phyloP scores from a whole-genome alignment of 2,329 filamentous ascomycete species.

The Fusarium sp. region DNA sequence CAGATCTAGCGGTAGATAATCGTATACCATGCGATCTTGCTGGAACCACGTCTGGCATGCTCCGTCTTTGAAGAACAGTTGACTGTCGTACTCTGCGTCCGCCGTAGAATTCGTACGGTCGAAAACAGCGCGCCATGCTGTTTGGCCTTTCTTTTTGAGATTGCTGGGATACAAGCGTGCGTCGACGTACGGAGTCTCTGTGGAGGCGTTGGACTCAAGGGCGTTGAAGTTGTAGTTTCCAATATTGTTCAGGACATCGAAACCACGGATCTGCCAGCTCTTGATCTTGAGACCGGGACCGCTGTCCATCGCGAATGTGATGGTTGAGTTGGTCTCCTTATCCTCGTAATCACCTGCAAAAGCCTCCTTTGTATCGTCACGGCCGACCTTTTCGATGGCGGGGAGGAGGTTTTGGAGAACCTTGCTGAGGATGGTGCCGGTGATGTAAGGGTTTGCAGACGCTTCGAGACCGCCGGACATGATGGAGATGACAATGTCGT shows the following conservation, averaged over 20 bases:
- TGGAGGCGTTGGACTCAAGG: slow-evolving; percentile 11
- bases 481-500: slow-evolving; percentile 54
- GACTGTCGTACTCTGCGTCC: slow-evolving; percentile 30
- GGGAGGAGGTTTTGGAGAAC: slow-evolving; percentile 50
- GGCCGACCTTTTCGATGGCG: slow-evolving; percentile 54
- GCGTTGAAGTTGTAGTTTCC: slow-evolving; percentile 38
- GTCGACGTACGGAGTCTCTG: slow-evolving; percentile 22
- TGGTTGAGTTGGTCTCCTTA: slow-evolving; percentile 49
- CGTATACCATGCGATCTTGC: slow-evolving; percentile 47
- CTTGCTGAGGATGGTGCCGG: slow-evolving; percentile 39
- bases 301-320: slow-evolving; percentile 50
- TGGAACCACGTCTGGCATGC: slow-evolving; percentile 46
- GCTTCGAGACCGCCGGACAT: slow-evolving; percentile 49
- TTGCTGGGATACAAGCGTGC: slow-evolving; percentile 46
- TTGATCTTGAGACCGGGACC: slow-evolving; percentile 52
- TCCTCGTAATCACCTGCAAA: slow-evolving; percentile 53
- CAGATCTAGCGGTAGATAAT: slow-evolving; percentile 45
- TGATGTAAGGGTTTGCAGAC: slow-evolving; percentile 17
- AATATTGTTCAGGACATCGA: slow-evolving; percentile 52
- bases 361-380: slow-evolving; percentile 44
- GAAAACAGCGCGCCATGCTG: slow-evolving; percentile 48
- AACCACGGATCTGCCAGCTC: slow-evolving; percentile 52
- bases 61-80: slow-evolving; percentile 42
- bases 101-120: slow-evolving; percentile 31
- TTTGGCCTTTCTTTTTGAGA: slow-evolving; percentile 27